Percentiles rank a stretch among this genome's conserved stretches.
phyloP scores from a whole-genome alignment of 257 asterid genomes.

The Plantago major region DNA sequence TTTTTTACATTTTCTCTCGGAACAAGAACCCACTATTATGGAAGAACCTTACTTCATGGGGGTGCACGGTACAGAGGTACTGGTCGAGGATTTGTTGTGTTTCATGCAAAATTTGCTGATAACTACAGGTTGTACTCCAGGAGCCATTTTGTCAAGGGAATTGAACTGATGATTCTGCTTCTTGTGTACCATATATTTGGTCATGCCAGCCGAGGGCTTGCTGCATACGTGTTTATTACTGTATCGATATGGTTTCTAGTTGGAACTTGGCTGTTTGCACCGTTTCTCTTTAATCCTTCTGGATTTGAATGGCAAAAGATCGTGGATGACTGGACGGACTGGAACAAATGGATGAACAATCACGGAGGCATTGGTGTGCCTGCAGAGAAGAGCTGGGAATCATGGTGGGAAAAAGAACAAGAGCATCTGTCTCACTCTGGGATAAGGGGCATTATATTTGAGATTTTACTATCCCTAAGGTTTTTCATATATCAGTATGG shows the following conservation, averaged over 20 bases:
- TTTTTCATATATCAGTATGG: slow-evolving; percentile 87
- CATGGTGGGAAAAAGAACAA: slow-evolving; percentile 96
- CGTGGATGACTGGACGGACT: slow-evolving; percentile 88
- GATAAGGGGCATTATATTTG: slow-evolving; percentile 59
- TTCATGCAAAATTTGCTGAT: slow-evolving; percentile 88
- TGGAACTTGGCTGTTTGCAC: slow-evolving; percentile 95
- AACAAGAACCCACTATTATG: slow-evolving; percentile 83
- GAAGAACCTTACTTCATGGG: slow-evolving; percentile 91
- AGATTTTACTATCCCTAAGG: slow-evolving; percentile 75
- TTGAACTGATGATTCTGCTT: slow-evolving; percentile 81
- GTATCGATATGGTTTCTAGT: slow-evolving; percentile 85
- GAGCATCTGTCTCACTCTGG: slow-evolving; percentile 78
- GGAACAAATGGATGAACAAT: slow-evolving; percentile 89
- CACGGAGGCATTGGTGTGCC: slow-evolving; percentile 92
- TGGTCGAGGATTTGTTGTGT: slow-evolving; percentile 94
- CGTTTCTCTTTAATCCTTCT: slow-evolving; percentile 88
- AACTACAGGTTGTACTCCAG: slow-evolving; percentile 80
- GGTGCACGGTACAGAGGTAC: slow-evolving; percentile 91
- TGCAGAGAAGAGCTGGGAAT: slow-evolving; percentile 91
- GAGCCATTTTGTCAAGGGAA: slow-evolving; percentile 89
- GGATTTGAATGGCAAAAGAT: slow-evolving; percentile 97
- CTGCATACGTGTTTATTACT: slow-evolving; percentile 70
- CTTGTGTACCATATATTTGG: slow-evolving; percentile 93
- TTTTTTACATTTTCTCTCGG: slow-evolving; percentile 93
- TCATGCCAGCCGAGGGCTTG: slow-evolving; percentile 48